Evolutionary conservation across 768 basidiomycete genomes (phyloP), one percentile per base, ranked within the genome.

Genomic region (Rhizopogon salebrosus): DNA sequence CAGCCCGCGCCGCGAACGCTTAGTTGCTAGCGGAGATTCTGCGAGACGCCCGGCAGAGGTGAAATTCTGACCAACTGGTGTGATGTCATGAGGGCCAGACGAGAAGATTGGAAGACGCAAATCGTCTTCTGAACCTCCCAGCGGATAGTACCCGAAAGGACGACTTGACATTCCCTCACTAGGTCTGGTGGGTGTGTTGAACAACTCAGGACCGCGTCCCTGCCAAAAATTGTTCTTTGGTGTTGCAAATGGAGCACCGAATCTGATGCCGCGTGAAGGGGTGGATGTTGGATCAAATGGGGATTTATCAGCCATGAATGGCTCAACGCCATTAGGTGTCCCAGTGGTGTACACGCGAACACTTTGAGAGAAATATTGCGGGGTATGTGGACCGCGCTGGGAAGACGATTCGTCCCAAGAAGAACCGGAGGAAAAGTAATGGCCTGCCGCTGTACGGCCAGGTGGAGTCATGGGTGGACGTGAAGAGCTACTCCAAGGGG

Each of bases 271-370:
- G 40, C 89, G 74, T n/a, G 89, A 90, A 3, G 89, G 89, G 8
- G 89, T 90, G 18, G 87, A 85, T 23, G 83, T 82, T 5, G 88
- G 87, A 64, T 92, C 88, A 61, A 89, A 92, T 1, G 83, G 79
- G 5, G 75, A 71, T 38, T 82, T 82, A 16, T 84, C 81, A 20
- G 67, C 66, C 4, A 52, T 34, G 43, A 57, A 67, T 16, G 55
- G 43, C 37, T 76, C 75, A 43, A 69, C 64, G 27, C 69, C 61
- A 31, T 72, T 60, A 20, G 77, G 75, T 7, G 73, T 73, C 43
- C 31, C 31, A 24, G 54, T 51, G 1, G 65, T 63, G 58, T 77
- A 75, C 43, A 77, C 65, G 29, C 70, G 71, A 29, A 70, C 69
- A 51, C 67, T 70, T 46, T 70, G 72, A 24, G 62, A 62, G 24